These are phyloP conservation scores for Hemisphaericaspora lyxosophila DNA, from an alignment of 1,139 yeast genomes.

Conservation along the genomic window DNA sequence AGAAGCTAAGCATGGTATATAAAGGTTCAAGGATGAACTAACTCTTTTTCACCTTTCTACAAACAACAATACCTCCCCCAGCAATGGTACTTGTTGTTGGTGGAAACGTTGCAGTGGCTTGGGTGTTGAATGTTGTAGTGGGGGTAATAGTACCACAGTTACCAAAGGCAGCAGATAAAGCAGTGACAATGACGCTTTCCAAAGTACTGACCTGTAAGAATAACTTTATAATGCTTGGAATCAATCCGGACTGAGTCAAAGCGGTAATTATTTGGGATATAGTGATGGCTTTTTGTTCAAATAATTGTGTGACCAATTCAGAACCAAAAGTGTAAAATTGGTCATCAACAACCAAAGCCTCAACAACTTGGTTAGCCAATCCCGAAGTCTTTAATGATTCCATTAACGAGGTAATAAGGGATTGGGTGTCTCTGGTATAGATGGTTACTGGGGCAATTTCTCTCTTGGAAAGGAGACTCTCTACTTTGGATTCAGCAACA, in stretches of 20 bases:
- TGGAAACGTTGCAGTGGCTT: constrained; percentile 15
- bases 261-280: constrained; percentile 31
- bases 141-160: constrained; percentile 37
- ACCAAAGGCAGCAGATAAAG: constrained; percentile 48
- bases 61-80: neutral
- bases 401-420: constrained; percentile 37
- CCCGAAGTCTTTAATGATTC: constrained; percentile 49
- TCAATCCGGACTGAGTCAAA: constrained; percentile 38
- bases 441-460: constrained; percentile 12
- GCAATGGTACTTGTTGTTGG: constrained; percentile 1
- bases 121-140: constrained; percentile 19
- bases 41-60: neutral
- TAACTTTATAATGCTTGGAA: constrained; percentile 37
- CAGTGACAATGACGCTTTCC: constrained; percentile 42
- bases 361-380: constrained; percentile 43
- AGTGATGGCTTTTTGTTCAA: constrained; percentile 31
- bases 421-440: constrained; percentile 17
- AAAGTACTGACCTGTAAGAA: constrained; percentile 44
- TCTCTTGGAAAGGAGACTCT: constrained; percentile 10
- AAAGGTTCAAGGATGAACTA: neutral
- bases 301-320: constrained; percentile 33
- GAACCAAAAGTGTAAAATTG: constrained; percentile 45
- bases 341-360: constrained; percentile 40
- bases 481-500: constrained; percentile 17
- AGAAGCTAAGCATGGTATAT: too few species aligned